phyloP scores from a whole-genome alignment of 352 stramenopile genomes.

The Phytophthora megakarya region DNA sequence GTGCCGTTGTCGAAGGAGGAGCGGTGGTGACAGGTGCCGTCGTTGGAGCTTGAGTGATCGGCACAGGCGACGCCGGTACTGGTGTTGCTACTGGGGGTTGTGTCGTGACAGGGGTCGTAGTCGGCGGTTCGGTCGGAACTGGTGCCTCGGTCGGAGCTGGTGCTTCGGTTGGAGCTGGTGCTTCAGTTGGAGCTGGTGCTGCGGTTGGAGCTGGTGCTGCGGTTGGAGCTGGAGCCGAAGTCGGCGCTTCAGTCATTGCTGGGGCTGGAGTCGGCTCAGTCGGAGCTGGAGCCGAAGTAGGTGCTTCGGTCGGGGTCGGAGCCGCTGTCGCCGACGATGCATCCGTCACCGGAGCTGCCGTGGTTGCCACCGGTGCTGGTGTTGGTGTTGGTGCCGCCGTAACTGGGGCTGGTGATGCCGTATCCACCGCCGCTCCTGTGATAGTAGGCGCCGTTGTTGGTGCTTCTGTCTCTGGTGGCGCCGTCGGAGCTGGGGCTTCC shows the following conservation, averaged over 20 bases:
- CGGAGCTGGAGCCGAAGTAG: constrained; percentile 12
- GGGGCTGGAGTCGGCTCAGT: constrained; percentile 17
- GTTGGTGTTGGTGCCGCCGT: constrained; percentile 1
- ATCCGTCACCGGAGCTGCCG: no score
- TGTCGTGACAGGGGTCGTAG: constrained; percentile 4
- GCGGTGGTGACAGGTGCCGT: constrained; percentile 12
- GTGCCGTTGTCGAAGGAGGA: constrained; percentile 12
- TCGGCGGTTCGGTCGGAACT: constrained; percentile 15
- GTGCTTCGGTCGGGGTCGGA: constrained; percentile 2
- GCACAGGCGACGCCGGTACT: neutral
- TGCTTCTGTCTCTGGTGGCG: no score
- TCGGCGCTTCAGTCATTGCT: no score
- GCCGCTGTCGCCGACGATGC: no score
- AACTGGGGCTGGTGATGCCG: neutral
- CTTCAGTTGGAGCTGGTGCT: neutral
- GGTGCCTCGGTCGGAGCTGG: constrained; percentile 14
- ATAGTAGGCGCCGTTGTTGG: neutral
- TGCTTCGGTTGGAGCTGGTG: constrained; percentile 1
- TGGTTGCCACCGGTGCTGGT: constrained; percentile 7
- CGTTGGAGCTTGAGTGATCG: constrained; percentile 13
- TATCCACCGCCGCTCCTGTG: neutral
- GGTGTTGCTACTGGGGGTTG: constrained; percentile 5
- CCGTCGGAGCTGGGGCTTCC: neutral
- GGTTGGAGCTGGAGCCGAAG: neutral
- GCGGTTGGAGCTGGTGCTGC: neutral